Conservation (phyloP, 164 flowering plant genomes). For the Magnolia kwangsiensis region DNA sequence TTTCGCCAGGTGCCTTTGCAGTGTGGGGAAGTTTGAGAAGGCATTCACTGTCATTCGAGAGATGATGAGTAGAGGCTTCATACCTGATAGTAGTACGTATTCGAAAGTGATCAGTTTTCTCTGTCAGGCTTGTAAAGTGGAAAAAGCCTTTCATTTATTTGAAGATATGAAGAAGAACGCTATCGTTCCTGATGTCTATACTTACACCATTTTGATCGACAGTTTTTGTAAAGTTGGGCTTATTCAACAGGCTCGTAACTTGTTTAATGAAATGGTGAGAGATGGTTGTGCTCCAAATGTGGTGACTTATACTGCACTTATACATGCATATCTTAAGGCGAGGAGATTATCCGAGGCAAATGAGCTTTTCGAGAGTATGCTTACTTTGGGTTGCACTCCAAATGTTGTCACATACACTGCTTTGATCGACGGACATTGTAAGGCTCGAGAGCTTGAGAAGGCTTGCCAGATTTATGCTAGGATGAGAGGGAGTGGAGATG, state of each 20-base stretch:
- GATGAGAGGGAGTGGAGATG: constrained; percentile 45
- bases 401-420: constrained; percentile 79
- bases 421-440: constrained; percentile 84
- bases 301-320: constrained; percentile 84
- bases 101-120: constrained; percentile 69
- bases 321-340: constrained; percentile 85
- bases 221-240: constrained; percentile 85
- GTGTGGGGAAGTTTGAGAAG: constrained; percentile 66
- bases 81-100: constrained; percentile 75
- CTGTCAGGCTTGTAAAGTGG: constrained; percentile 67
- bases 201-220: constrained; percentile 75
- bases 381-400: constrained; percentile 61
- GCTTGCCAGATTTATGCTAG: constrained; percentile 74
- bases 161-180: constrained; percentile 70
- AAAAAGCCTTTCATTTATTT: constrained; percentile 67
- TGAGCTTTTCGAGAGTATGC: constrained; percentile 72
- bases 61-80: constrained; percentile 84
- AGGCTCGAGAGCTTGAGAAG: constrained; percentile 62
- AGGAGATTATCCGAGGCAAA: constrained; percentile 54
- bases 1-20: constrained; percentile 75
- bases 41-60: constrained; percentile 62
- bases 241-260: constrained; percentile 68
- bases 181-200: constrained; percentile 75
- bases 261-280: constrained; percentile 71
- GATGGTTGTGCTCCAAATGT: constrained; percentile 83